phyloP scores from a whole-genome alignment of 768 basidiomycete genomes.

The Mrakia blollopis region DNA sequence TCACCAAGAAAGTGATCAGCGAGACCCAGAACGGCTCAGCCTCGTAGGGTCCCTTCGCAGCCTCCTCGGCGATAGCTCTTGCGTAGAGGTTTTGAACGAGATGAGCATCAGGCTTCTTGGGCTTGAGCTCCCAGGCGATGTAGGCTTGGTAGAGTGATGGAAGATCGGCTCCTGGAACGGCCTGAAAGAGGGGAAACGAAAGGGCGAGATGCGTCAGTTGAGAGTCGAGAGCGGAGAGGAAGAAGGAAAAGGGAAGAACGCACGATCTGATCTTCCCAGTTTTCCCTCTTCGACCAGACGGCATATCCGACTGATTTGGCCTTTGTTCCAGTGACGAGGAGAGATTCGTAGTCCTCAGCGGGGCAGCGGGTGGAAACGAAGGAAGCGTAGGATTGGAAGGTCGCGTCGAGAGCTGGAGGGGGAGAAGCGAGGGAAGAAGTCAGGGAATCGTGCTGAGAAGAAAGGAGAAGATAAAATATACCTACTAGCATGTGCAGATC shows the following conservation, averaged over 20 bases:
- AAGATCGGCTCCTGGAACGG: conserved; percentile 11
- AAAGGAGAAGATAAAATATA: neutral
- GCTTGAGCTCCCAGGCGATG: conserved; percentile 39
- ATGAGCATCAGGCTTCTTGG: conserved; percentile 35
- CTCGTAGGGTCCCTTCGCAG: conserved; percentile 23
- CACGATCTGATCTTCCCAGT: conserved; percentile 29
- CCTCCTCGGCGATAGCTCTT: conserved; percentile 32
- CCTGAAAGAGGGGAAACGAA: neutral
- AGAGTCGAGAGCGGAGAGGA: neutral
- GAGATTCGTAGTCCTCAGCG: conserved; percentile 66
- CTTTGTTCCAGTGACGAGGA: conserved; percentile 73
- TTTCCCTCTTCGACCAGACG: conserved; percentile 21
- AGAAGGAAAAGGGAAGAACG: neutral
- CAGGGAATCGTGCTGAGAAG: neutral
- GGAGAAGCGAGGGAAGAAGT: neutral
- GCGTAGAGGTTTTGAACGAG: conserved; percentile 37
- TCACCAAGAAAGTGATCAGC: conserved; percentile 65
- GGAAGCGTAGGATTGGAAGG: conserved; percentile 76
- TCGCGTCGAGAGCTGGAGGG: conserved; percentile 65
- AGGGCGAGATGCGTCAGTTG: neutral
- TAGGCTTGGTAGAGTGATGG: conserved; percentile 36
- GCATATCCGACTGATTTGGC: conserved; percentile 41
- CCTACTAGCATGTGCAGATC: conserved; percentile 70
- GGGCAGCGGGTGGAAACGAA: conserved; percentile 78
- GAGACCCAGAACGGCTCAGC: conserved; percentile 55